Evolutionary conservation across 257 asterid genomes (phyloP).

Genomic region (Perilla frutescens): DNA sequence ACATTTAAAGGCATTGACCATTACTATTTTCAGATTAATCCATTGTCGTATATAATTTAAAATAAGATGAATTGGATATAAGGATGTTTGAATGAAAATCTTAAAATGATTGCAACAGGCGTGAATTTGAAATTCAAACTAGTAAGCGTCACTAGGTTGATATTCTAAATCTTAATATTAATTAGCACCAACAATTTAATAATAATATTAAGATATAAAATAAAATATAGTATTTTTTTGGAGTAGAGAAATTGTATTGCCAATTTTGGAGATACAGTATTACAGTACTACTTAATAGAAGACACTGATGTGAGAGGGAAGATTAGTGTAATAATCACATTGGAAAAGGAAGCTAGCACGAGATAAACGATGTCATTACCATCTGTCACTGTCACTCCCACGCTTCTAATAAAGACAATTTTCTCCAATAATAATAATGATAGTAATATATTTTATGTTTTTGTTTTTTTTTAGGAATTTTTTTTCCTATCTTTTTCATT

Average conservation of each 20-base stretch:
- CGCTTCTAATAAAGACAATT: conserved; percentile 2
- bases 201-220: too few relatives aligned
- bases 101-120: neutral
- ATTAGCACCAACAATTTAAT: too few relatives aligned
- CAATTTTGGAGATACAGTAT: neutral
- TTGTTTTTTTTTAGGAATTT: too few relatives aligned
- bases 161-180: neutral
- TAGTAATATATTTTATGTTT: too few relatives aligned
- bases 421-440: neutral
- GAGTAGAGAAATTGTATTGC: neutral
- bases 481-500: too few relatives aligned
- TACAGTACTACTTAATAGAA: neutral
- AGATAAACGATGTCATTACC: conserved; percentile 20
- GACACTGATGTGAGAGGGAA: conserved; percentile 18
- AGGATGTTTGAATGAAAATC: too few relatives aligned
- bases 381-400: neutral
- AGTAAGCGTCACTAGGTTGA: neutral
- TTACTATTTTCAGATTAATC: neutral
- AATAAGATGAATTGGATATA: too few relatives aligned
- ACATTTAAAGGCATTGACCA: neutral
- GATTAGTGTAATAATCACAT: neutral
- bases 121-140: too few relatives aligned
- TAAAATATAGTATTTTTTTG: too few relatives aligned
- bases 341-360: too few relatives aligned
- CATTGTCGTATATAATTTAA: neutral